Conservation (phyloP, 2,329 filamentous ascomycete genomes). For the Fusarium nodosum region DNA sequence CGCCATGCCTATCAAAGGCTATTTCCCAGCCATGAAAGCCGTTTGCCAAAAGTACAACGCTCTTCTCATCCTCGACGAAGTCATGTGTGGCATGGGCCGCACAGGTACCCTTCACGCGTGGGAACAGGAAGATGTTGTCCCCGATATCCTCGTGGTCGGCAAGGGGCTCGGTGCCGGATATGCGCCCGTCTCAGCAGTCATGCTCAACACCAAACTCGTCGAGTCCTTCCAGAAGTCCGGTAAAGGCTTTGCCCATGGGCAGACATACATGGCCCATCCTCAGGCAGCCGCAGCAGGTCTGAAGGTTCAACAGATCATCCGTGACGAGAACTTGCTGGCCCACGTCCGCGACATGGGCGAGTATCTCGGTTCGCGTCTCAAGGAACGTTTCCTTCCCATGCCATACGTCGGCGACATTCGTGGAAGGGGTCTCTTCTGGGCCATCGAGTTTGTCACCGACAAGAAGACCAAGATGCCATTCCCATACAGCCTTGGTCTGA, state of each 20-base stretch:
- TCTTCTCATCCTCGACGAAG: constrained; percentile 69
- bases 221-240: constrained; percentile 33
- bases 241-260: constrained; percentile 31
- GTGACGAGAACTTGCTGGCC: constrained; percentile 12
- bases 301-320: constrained; percentile 39
- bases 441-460: constrained; percentile 43
- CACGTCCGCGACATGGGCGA: constrained; percentile 26
- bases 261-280: constrained; percentile 40
- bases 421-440: constrained; percentile 41
- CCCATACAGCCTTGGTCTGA: constrained; percentile 27
- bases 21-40: constrained; percentile 65
- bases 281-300: constrained; percentile 33
- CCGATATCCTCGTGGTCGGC: constrained; percentile 75
- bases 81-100: constrained; percentile 78
- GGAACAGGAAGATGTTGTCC: constrained; percentile 69
- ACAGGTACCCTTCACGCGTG: constrained; percentile 73
- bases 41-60: constrained; percentile 69
- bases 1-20: constrained; percentile 56
- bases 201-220: constrained; percentile 34
- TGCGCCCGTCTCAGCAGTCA: constrained; percentile 37
- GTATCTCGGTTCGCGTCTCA: constrained; percentile 36
- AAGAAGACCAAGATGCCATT: constrained; percentile 41
- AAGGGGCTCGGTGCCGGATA: constrained; percentile 69
- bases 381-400: constrained; percentile 14
- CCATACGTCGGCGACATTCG: constrained; percentile 43